Percentiles rank a stretch among this genome's conserved stretches.
Conservation (phyloP, 768 basidiomycete genomes). For the Lactifluus hygrophoroides region DNA sequence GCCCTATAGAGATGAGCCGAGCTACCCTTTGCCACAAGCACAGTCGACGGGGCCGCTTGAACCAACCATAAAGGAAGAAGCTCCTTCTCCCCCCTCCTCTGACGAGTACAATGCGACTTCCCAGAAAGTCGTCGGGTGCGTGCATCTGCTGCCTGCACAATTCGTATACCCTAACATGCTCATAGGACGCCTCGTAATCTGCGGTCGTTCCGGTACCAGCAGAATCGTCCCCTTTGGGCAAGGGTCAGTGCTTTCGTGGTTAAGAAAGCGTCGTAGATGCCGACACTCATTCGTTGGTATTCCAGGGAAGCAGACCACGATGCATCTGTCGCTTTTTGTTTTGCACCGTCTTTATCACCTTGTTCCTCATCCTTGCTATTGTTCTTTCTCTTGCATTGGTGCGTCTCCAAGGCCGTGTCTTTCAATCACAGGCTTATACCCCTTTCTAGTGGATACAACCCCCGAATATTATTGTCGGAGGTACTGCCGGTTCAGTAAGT, state of each 20-base stretch:
- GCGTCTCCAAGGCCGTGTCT: slow-evolving; percentile 22
- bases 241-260: slow-evolving; percentile 4
- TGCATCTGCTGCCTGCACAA: not conserved
- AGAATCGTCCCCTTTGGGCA: slow-evolving; percentile 18
- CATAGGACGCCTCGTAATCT: slow-evolving; percentile 9
- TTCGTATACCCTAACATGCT: not conserved
- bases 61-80: not conserved
- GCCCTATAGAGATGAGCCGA: slow-evolving; percentile 25
- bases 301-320: slow-evolving; percentile 46
- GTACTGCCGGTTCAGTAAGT: slow-evolving; percentile 32
- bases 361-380: slow-evolving; percentile 61
- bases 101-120: not conserved
- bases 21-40: not conserved
- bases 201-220: slow-evolving; percentile 15
- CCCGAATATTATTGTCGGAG: slow-evolving; percentile 54
- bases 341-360: slow-evolving; percentile 57
- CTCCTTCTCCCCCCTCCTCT: not conserved
- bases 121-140: slow-evolving; percentile 1
- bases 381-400: slow-evolving; percentile 62
- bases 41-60: not conserved
- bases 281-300: slow-evolving; percentile 34
- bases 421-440: slow-evolving; percentile 1
- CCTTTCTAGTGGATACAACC: slow-evolving; percentile 62
- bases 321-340: slow-evolving; percentile 67
- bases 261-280: not conserved